Conservation (phyloP, 2,329 filamentous ascomycete species). For the Periconia macrospinosa region DNA sequence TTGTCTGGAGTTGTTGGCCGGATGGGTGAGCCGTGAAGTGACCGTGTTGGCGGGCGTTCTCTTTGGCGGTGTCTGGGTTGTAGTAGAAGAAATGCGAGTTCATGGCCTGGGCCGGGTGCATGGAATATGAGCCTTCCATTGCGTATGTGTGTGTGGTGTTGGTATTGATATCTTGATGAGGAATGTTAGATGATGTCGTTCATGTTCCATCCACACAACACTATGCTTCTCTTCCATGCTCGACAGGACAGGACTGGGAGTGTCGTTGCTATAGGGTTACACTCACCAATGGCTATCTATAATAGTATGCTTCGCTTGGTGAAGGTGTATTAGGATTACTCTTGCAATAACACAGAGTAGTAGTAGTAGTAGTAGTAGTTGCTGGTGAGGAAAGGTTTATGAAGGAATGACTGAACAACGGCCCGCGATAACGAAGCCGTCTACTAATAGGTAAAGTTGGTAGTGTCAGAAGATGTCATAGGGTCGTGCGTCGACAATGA, state of each 20-base stretch:
- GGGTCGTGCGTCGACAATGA: constrained; percentile 29
- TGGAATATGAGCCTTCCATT: constrained; percentile 68
- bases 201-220: constrained; percentile 6
- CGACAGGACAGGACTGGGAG: neutral
- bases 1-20: constrained; percentile 37
- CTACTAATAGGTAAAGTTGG: constrained; percentile 42
- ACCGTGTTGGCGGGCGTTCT: constrained; percentile 68
- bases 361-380: constrained; percentile 27
- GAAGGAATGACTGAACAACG: constrained; percentile 47
- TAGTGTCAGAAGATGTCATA: constrained; percentile 33
- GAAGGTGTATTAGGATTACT: constrained; percentile 1
- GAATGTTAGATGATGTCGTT: neutral
- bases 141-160: constrained; percentile 17
- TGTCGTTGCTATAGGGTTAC: neutral
- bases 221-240: neutral
- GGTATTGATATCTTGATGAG: neutral
- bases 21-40: constrained; percentile 67
- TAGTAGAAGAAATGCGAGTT: constrained; percentile 87
- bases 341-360: constrained; percentile 18
- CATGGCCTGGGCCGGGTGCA: constrained; percentile 58
- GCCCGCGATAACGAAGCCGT: constrained; percentile 43
- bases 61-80: constrained; percentile 72
- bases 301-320: neutral
- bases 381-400: constrained; percentile 11
- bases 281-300: neutral